Percentiles rank a stretch among this genome's conserved stretches.
phyloP scores from a whole-genome alignment of 2,329 filamentous ascomycete species.

The Plectosphaerella sp. region DNA sequence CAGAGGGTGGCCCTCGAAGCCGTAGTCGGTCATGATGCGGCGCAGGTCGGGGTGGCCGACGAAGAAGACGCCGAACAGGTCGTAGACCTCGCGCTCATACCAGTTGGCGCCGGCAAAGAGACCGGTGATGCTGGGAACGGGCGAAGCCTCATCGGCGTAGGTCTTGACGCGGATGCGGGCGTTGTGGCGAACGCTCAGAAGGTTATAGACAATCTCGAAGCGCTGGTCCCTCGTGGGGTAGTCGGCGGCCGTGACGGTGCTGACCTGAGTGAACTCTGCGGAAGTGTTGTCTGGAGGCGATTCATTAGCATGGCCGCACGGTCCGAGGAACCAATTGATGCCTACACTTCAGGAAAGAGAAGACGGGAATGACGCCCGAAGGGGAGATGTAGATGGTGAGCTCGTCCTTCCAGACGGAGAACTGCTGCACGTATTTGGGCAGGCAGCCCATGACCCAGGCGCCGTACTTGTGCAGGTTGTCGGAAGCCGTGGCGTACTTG shows the following conservation, averaged over 20 bases:
- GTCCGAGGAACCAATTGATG: constrained; percentile 1
- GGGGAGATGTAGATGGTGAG: constrained; percentile 91
- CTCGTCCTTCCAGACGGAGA: constrained; percentile 99
- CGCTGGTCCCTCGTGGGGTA: constrained; percentile 93
- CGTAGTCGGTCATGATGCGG: constrained; percentile 99
- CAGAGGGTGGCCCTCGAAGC: constrained; percentile 95
- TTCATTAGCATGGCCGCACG: neutral
- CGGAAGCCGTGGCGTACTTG: constrained; percentile 83
- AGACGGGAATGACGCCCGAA: constrained; percentile 81
- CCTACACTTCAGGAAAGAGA: constrained; percentile 82
- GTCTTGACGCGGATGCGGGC: constrained; percentile 97
- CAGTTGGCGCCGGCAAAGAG: constrained; percentile 96
- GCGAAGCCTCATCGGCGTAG: constrained; percentile 92
- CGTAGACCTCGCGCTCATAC: constrained; percentile 98
- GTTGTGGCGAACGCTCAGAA: constrained; percentile 94
- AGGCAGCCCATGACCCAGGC: constrained; percentile 95
- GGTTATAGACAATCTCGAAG: constrained; percentile 97
- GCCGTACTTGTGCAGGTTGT: constrained; percentile 88
- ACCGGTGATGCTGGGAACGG: constrained; percentile 80
- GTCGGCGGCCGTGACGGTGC: constrained; percentile 90
- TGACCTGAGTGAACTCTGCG: constrained; percentile 92
- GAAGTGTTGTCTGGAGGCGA: constrained; percentile 73
- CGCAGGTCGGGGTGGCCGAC: constrained; percentile 89
- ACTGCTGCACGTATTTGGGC: constrained; percentile 98
- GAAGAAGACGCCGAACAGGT: constrained; percentile 97